Percentiles rank a stretch among this genome's conserved stretches.
phyloP scores from a whole-genome alignment of 106 monocot species.

The Dendrobium officinale region DNA sequence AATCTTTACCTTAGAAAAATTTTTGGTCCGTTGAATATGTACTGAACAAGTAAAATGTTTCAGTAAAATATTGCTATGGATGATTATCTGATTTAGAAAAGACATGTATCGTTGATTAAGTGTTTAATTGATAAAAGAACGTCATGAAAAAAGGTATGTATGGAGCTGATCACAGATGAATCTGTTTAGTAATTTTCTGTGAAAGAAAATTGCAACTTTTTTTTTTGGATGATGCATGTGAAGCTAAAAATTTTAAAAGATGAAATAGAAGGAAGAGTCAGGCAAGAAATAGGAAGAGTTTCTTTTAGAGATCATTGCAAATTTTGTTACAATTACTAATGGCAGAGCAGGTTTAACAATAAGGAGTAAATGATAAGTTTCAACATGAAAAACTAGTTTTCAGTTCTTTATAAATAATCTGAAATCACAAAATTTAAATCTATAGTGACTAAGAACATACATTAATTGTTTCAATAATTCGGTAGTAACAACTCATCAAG shows the following conservation, averaged over 20 bases:
- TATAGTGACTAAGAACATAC: neutral
- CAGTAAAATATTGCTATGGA: too few species aligned
- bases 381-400: neutral
- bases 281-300: neutral
- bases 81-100: too few species aligned
- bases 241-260: neutral
- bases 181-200: neutral
- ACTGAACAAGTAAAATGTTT: neutral
- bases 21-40: neutral
- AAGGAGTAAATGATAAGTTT: neutral
- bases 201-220: neutral
- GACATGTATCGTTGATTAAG: too few species aligned
- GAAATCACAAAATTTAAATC: slow-evolving; percentile 5
- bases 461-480: neutral
- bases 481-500: neutral
- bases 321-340: neutral
- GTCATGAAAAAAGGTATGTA: neutral
- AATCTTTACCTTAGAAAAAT: too few species aligned
- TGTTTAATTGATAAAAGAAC: neutral
- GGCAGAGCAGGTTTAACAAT: neutral
- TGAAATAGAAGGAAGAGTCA: neutral
- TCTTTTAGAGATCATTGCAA: neutral
- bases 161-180: neutral
- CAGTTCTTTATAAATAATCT: neutral
- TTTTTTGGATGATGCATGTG: neutral